Evolutionary conservation across 495 filamentous ascomycete genomes (phyloP), one percentile per base, ranked within the genome.

Genomic region (Penicillium coffeae): DNA sequence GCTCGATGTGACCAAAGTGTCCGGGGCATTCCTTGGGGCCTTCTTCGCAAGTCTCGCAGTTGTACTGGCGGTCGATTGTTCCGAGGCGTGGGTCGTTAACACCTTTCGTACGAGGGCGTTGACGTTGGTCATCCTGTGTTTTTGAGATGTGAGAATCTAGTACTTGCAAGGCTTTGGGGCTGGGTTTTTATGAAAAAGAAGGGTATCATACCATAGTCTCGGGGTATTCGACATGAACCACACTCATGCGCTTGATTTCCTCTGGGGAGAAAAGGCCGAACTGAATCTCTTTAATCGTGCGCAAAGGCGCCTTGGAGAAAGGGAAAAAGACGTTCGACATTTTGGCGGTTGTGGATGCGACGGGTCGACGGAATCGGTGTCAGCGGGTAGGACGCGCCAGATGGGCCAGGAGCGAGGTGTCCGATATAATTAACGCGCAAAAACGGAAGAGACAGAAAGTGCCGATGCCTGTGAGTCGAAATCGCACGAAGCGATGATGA

Each of bases 211-310:
- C 81, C 94, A 97, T 95, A 8, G 93, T 97, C 78, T 99, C 93
- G 1, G 93, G 90, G 60, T 96, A 96, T 64, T 89, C 76, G 51
- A 99, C 89, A 58, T 90, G 86, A 22, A 82, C 84, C 39, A 96
- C 91, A 71, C 90, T 96, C 89, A 95, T 91, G 50, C 82, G 86
- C 74, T 97, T 97, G 71, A 96, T 94, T 69, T 99, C 94, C 63
- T 97, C 92, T 1, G 94, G 93, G 14, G 90, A 91, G 60, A 96
- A 75, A 50, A 99, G 83, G 59, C 93, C 93, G 69, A 99, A 99
- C 74, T 97, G 94, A 54, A 99, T 95, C 79, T 97, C 93, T 78
- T 95, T 82, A 53, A 99, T 89, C 47, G 85, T 89, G 75, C 90
- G 89, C 79, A 96, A 75, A 58, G 90, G 89, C 82, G 93, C 93